These are phyloP conservation scores for Penicillium bovifimosum DNA, from an alignment of 495 filamentous ascomycete genomes.

Conservation along the genomic window DNA sequence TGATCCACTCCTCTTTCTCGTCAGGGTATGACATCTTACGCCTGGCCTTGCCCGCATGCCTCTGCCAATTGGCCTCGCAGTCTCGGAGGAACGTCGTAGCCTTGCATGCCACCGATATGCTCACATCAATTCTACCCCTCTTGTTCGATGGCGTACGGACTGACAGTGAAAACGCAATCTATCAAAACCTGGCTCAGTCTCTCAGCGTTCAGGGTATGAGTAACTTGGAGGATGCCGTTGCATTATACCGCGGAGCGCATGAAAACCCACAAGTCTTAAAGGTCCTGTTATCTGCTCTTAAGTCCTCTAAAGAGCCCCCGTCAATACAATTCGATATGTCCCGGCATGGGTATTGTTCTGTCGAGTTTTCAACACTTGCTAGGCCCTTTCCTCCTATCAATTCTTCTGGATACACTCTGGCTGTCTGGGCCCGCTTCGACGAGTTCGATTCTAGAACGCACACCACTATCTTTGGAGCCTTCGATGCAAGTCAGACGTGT, in stretches of 20 bases:
- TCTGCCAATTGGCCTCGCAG: conserved; percentile 41
- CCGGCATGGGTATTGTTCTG: conserved; percentile 75
- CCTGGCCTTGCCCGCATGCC: conserved; percentile 36
- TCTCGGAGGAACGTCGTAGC: conserved; percentile 72
- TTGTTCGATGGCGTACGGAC: conserved; percentile 50
- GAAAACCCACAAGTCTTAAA: conserved; percentile 56
- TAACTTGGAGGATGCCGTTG: conserved; percentile 70
- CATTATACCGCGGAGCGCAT: conserved; percentile 62
- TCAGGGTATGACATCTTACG: conserved; percentile 24
- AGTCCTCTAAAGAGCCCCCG: conserved; percentile 66
- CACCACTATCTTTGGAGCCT: conserved; percentile 93
- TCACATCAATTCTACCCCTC: conserved; percentile 65
- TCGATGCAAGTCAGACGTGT: conserved; percentile 87
- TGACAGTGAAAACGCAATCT: conserved; percentile 48
- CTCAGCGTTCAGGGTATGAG: conserved; percentile 57
- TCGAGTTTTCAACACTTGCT: conserved; percentile 79
- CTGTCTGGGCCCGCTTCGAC: conserved; percentile 83
- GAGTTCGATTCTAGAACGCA: conserved; percentile 78
- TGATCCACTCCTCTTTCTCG: conserved; percentile 26
- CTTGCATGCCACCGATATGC: conserved; percentile 70
- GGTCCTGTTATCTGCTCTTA: conserved; percentile 69
- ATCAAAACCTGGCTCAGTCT: conserved; percentile 44
- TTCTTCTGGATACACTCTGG: conserved; percentile 80
- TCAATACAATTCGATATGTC: conserved; percentile 94
- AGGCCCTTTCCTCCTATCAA: conserved; percentile 73